phyloP scores from a whole-genome alignment of 345 rosid genomes.

The Gossypium herbaceum region DNA sequence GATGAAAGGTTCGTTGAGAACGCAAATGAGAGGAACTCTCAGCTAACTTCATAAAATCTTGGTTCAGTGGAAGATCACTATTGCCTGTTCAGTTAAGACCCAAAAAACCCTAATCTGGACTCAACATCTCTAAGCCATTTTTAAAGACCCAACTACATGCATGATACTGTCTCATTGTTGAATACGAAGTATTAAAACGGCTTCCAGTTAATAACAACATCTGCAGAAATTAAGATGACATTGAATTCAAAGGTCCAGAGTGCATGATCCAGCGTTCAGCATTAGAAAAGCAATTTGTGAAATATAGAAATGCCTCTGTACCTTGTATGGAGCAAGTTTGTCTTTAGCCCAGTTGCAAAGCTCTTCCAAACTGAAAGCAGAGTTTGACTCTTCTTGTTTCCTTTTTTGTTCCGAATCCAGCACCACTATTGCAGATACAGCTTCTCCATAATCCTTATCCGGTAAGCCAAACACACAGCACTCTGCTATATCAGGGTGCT shows the following conservation, averaged over 20 bases:
- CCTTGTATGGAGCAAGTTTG: conserved; percentile 99
- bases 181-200: not conserved
- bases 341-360: conserved; percentile 82
- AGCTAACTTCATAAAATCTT: not conserved
- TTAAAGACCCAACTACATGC: conserved; percentile 1
- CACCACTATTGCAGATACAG: conserved; percentile 66
- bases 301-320: conserved; percentile 21
- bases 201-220: not conserved
- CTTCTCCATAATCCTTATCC: conserved; percentile 88
- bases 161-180: not conserved
- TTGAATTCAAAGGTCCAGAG: not conserved
- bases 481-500: conserved; percentile 84
- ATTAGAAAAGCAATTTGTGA: not conserved
- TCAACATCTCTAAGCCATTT: not conserved
- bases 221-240: conserved; percentile 1
- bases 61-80: not conserved
- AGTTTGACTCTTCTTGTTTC: conserved; percentile 42
- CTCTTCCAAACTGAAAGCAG: conserved; percentile 68
- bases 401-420: conserved; percentile 46
- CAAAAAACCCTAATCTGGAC: not conserved
- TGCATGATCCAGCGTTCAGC: not conserved
- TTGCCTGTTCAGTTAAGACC: not conserved
- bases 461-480: conserved; percentile 91
- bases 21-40: not conserved
- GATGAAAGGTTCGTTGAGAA: not conserved